phyloP scores from a whole-genome alignment of 2,329 filamentous ascomycete genomes.

The Ceratocystis eucalypticola region DNA sequence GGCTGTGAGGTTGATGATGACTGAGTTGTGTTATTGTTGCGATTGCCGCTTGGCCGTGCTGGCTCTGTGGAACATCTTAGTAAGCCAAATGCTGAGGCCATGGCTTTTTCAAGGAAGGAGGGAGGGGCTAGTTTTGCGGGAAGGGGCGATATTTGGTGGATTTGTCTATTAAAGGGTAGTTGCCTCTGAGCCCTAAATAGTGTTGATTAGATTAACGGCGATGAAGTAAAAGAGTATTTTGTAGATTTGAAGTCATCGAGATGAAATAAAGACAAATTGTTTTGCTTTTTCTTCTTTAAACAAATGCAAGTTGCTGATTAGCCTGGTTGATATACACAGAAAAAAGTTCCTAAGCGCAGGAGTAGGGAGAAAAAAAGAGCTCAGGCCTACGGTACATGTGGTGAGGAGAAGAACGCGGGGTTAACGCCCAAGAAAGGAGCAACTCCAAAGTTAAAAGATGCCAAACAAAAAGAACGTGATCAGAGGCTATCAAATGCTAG shows the following conservation, averaged over 20 bases:
- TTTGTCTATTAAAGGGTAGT: neutral
- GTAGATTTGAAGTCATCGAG: neutral
- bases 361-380: neutral
- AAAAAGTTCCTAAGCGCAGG: too few species aligned
- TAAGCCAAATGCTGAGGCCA: conserved; percentile 9
- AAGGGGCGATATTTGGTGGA: neutral
- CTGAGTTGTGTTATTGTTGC: neutral
- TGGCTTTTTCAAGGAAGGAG: conserved; percentile 1
- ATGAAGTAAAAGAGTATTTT: neutral
- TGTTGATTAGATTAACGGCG: neutral
- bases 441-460: neutral
- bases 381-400: neutral
- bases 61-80: conserved; percentile 10
- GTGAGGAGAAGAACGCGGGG: neutral
- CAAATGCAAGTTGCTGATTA: too few species aligned
- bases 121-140: neutral
- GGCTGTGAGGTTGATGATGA: neutral
- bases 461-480: neutral
- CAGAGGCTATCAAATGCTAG: neutral
- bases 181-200: neutral
- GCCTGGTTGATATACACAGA: too few species aligned
- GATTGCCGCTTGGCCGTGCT: neutral
- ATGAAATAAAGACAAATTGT: neutral
- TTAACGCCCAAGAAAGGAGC: neutral
- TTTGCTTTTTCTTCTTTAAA: too few species aligned